Percentiles rank a stretch among this genome's conserved stretches.
phyloP scores from a whole-genome alignment of 108 stramenopile genomes.

The Tribonema minus region DNA sequence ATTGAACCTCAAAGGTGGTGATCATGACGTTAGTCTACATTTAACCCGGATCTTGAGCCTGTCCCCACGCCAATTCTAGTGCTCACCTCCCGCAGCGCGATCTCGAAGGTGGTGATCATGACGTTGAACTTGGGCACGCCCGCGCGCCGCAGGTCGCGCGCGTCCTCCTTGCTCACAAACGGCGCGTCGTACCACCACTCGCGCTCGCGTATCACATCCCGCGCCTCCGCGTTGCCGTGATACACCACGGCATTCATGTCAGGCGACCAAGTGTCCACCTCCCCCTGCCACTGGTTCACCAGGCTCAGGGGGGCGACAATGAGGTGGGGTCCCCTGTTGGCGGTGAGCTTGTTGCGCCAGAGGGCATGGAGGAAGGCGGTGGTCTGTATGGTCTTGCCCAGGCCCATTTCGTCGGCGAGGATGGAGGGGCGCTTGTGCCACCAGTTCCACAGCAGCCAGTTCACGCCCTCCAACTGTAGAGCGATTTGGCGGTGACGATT shows the following conservation, averaged over 20 bases:
- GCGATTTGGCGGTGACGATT: background rate
- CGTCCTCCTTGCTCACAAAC: conserved; percentile 28
- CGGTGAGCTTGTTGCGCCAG: conserved; percentile 12
- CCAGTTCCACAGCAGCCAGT: conserved; percentile 91
- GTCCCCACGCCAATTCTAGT: too few species aligned
- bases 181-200: conserved; percentile 78
- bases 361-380: conserved; percentile 78
- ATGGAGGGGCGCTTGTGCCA: conserved; percentile 84
- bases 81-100: conserved; percentile 21
- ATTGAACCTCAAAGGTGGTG: too few species aligned
- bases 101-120: conserved; percentile 93
- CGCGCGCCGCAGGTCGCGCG: conserved; percentile 1
- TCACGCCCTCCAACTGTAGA: conserved; percentile 87
- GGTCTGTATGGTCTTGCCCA: conserved; percentile 93
- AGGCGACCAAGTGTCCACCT: conserved; percentile 82
- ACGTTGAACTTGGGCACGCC: conserved; percentile 73
- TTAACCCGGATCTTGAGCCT: too few species aligned
- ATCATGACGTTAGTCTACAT: too few species aligned
- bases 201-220: conserved; percentile 74
- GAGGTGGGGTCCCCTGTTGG: conserved; percentile 76
- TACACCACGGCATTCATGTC: conserved; percentile 87
- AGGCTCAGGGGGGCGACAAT: conserved; percentile 91
- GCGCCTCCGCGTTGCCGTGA: conserved; percentile 81
- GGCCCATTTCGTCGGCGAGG: conserved; percentile 89
- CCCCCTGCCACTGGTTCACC: conserved; percentile 83